Evolutionary conservation across 768 basidiomycete genomes (phyloP).

Genomic region (Russula ochroleuca): DNA sequence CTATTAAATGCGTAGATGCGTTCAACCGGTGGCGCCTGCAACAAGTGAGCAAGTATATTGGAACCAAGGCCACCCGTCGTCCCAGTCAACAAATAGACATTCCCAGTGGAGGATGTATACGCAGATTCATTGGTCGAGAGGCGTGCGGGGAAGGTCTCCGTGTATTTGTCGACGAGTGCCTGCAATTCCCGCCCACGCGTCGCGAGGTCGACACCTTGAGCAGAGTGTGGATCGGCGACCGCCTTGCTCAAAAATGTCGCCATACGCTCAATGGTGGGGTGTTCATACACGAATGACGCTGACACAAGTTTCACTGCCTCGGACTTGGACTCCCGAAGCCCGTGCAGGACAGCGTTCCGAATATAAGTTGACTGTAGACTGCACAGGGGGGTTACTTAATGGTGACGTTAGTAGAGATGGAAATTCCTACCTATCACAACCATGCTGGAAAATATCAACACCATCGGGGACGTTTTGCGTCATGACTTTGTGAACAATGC

Average conservation of each 20-base stretch:
- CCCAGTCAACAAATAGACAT: slow-evolving; percentile 29
- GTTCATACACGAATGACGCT: slow-evolving; percentile 29
- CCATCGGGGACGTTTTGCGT: slow-evolving; percentile 30
- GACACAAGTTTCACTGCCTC: slow-evolving; percentile 24
- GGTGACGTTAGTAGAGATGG: not conserved
- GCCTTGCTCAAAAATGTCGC: slow-evolving; percentile 20
- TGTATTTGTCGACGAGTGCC: slow-evolving; percentile 28
- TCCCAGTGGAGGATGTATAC: not conserved
- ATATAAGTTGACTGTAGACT: slow-evolving; percentile 33
- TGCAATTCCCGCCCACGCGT: slow-evolving; percentile 26
- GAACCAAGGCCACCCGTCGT: slow-evolving; percentile 31
- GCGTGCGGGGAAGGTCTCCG: slow-evolving; percentile 26
- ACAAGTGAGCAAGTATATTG: slow-evolving; percentile 28
- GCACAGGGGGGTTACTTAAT: not conserved
- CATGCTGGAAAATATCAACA: slow-evolving; percentile 40
- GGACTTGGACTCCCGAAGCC: slow-evolving; percentile 27
- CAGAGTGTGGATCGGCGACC: slow-evolving; percentile 7
- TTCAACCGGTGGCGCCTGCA: slow-evolving; percentile 16
- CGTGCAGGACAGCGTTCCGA: slow-evolving; percentile 31
- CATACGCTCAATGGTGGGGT: slow-evolving; percentile 29
- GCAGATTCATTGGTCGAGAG: not conserved
- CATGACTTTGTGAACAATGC: slow-evolving; percentile 38
- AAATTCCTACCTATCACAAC: slow-evolving; percentile 39
- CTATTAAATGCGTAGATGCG: slow-evolving; percentile 31
- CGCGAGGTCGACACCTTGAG: slow-evolving; percentile 6